Conservation (phyloP, 495 filamentous ascomycete genomes). For the Podospora didyma region DNA sequence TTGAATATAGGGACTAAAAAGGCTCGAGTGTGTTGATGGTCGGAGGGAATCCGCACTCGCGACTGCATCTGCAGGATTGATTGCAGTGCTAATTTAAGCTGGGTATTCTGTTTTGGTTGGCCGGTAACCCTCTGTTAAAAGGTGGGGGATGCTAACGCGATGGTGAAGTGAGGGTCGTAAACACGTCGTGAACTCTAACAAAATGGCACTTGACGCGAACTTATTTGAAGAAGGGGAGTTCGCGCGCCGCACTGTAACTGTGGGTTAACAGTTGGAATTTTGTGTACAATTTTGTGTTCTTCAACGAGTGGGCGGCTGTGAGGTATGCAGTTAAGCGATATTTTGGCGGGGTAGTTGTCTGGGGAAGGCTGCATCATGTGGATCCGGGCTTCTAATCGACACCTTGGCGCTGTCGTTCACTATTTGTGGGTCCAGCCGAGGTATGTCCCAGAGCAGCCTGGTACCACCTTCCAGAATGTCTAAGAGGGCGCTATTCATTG, state of each 20-base stretch:
- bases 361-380: too few species aligned
- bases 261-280: too few species aligned
- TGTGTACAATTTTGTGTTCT: too few species aligned
- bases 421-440: constrained; percentile 13
- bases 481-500: too few species aligned
- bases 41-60: background rate
- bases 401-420: background rate
- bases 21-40: background rate
- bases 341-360: too few species aligned
- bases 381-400: background rate
- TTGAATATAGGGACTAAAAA: background rate
- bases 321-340: too few species aligned
- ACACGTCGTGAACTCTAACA: too few species aligned
- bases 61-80: background rate
- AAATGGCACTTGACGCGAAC: background rate
- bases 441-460: background rate
- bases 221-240: background rate
- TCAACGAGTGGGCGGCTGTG: too few species aligned
- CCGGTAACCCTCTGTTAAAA: background rate
- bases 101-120: too few species aligned
- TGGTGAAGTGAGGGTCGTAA: too few species aligned
- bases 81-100: background rate
- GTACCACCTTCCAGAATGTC: background rate
- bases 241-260: too few species aligned
- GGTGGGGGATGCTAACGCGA: background rate